phyloP scores from a whole-genome alignment of 768 basidiomycete genomes.

The Kwoniella sp. region DNA sequence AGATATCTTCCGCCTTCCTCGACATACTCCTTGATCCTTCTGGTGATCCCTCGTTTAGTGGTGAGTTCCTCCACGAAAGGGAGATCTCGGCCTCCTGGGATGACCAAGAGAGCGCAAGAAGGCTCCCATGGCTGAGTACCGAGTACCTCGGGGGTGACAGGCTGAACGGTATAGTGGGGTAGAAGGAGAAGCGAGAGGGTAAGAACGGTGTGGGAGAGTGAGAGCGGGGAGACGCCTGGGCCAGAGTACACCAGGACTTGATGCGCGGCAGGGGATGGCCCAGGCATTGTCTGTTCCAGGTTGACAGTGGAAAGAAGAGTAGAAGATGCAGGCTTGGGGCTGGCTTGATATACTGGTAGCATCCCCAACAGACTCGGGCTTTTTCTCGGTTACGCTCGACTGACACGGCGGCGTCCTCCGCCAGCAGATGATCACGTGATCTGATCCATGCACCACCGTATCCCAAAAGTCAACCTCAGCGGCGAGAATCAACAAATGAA shows the following conservation, averaged over 20 bases:
- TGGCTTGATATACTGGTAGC: too few relatives aligned
- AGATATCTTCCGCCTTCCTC: conserved; percentile 67
- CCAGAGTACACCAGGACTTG: conserved; percentile 47
- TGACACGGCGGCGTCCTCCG: too few relatives aligned
- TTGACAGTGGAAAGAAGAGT: too few relatives aligned
- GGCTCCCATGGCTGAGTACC: conserved; percentile 69
- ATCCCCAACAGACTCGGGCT: too few relatives aligned
- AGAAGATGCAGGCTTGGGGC: too few relatives aligned
- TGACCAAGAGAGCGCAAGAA: conserved; percentile 71
- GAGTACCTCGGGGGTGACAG: conserved; percentile 60
- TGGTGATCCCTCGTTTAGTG: conserved; percentile 48
- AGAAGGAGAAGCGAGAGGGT: conserved; percentile 55
- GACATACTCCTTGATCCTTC: conserved; percentile 60
- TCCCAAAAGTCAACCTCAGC: too few relatives aligned
- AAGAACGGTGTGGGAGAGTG: conserved; percentile 38
- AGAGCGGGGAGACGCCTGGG: conserved; percentile 41
- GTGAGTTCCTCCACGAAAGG: conserved; percentile 52
- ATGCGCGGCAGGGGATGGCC: conserved; percentile 32
- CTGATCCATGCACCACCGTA: too few relatives aligned
- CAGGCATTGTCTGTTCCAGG: conserved; percentile 34
- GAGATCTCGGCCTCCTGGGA: conserved; percentile 61
- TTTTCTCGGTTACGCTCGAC: too few relatives aligned
- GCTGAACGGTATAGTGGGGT: conserved; percentile 74
- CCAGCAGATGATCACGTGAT: too few relatives aligned
- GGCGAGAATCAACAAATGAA: too few relatives aligned